These are phyloP conservation scores for Serendipita sp. DNA, from an alignment of 768 basidiomycete species.

Conservation along the genomic window DNA sequence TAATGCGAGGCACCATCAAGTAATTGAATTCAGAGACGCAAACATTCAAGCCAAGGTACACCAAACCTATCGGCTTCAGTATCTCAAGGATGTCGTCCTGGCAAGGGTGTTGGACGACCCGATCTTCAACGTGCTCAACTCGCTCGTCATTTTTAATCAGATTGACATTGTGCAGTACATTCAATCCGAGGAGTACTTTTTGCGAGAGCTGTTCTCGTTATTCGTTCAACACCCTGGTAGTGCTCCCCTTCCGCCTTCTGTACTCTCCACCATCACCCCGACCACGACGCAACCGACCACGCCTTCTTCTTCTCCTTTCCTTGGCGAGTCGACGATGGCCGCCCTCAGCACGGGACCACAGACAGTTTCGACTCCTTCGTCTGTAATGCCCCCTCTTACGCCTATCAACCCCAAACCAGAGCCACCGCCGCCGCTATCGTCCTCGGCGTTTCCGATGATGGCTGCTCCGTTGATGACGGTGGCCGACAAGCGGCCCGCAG, in stretches of 20 bases:
- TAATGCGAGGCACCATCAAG: slow-evolving; percentile 75
- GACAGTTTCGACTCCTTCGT: too few species aligned
- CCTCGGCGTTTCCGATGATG: too few species aligned
- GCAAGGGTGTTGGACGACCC: slow-evolving; percentile 89
- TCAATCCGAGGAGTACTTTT: slow-evolving; percentile 58
- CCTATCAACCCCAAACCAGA: slow-evolving; percentile 7
- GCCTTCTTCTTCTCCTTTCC: neutral
- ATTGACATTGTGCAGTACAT: slow-evolving; percentile 92
- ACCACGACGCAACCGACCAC: neutral
- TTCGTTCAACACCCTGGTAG: slow-evolving; percentile 30
- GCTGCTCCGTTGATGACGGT: slow-evolving; percentile 12
- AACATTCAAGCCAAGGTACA: slow-evolving; percentile 77
- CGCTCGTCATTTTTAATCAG: slow-evolving; percentile 96
- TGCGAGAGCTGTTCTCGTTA: slow-evolving; percentile 59
- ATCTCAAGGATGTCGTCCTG: slow-evolving; percentile 95
- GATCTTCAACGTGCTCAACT: slow-evolving; percentile 93
- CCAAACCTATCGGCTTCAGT: slow-evolving; percentile 92
- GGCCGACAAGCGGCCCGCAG: slow-evolving; percentile 41
- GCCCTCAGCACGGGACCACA: too few species aligned
- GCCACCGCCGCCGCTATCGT: neutral
- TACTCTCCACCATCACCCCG: neutral
- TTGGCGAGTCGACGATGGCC: too few species aligned
- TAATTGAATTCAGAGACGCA: slow-evolving; percentile 65
- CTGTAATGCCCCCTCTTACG: too few species aligned
- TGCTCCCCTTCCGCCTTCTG: neutral